Base-by-base conservation (phyloP, 371 early-diverging fungal genomes). In the Mucor saturninus region DNA sequence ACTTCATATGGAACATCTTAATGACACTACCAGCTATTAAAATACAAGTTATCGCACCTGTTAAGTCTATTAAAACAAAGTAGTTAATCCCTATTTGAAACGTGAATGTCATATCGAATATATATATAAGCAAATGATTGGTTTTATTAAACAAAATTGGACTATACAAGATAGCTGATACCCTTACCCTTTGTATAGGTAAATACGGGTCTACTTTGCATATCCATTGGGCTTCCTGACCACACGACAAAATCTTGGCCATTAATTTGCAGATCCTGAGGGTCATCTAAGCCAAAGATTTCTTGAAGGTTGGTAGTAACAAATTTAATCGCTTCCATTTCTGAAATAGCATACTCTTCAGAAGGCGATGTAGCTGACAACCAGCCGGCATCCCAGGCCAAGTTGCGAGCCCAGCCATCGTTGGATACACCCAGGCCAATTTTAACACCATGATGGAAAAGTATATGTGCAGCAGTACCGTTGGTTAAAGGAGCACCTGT, bases 311-410 rank as follows among this genome's bases (percentile, higher is more conserved):
- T 88, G 76, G 87, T 87, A 37, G 91, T 87, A 14, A 92, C 80
- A 38, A 90, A 83, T n/a, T 84, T 88, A 42, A 92, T 83, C 9
- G 91, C 89, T 11, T 91, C 86, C 45, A 67, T 73, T 72, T 86
- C 87, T 0, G 79, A 63, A 26, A 89, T 75, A 7, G 72, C 72
- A 29, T 69, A 70, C 14, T 54, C 56, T 21, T 64, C 46, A 0
- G 61, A 51, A 15, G 75, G 73, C 13, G 85, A 79, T 43, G 81
- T 75, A 30, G 64, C 67, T 3, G 76, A 64, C 10, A 83, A 83
- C 91, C 91, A 91, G 5, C 90, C 91, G 35, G 94, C 92, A 64
- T 89, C 92, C 89, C 90, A 92, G 3, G 86, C 80, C 61, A 93
- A 67, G 35, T 87, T 85, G 51, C 91, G 83, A 2, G 84, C 84